phyloP scores from a whole-genome alignment of 1,284 basidiomycete species.

The Anthracocystis walkeri region DNA sequence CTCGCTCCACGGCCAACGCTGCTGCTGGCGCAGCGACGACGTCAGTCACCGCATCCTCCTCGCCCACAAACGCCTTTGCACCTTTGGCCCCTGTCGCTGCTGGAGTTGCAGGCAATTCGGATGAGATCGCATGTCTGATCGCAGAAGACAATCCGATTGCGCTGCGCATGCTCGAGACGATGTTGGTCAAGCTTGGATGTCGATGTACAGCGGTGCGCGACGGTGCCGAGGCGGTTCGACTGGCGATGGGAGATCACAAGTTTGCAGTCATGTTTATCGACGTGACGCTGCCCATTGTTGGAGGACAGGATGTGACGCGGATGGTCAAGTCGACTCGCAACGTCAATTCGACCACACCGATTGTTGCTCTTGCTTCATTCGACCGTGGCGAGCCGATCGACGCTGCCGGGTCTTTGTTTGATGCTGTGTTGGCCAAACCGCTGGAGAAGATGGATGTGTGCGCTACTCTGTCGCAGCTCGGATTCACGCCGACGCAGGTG shows the following conservation, averaged over 20 bases:
- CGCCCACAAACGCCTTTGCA: conserved; percentile 26
- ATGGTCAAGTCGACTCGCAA: conserved; percentile 96
- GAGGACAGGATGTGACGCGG: conserved; percentile 89
- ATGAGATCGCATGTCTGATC: conserved; percentile 84
- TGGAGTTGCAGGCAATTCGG: conserved; percentile 24
- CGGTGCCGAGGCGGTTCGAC: conserved; percentile 94
- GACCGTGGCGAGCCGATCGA: conserved; percentile 58
- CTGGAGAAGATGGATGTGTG: conserved; percentile 60
- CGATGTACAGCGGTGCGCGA: conserved; percentile 93
- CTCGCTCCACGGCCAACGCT: conserved; percentile 8
- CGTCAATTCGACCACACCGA: conserved; percentile 87
- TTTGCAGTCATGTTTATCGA: conserved; percentile 82
- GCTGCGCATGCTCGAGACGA: conserved; percentile 79
- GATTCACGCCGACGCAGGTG: conserved; percentile 48
- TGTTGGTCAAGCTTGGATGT: conserved; percentile 90
- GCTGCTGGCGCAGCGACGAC: conserved; percentile 7
- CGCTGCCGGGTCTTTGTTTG: conserved; percentile 71
- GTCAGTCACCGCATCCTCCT: conserved; percentile 31
- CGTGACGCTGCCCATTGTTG: conserved; percentile 88
- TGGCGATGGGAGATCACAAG: conserved; percentile 95
- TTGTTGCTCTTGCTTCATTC: conserved; percentile 79
- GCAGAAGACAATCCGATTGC: conserved; percentile 93
- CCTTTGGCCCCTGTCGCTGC: conserved; percentile 14
- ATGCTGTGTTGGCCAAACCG: conserved; percentile 63
- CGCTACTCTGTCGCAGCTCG: conserved; percentile 50